phyloP scores from a whole-genome alignment of 495 filamentous ascomycete species.

The Xylaria castorea region DNA sequence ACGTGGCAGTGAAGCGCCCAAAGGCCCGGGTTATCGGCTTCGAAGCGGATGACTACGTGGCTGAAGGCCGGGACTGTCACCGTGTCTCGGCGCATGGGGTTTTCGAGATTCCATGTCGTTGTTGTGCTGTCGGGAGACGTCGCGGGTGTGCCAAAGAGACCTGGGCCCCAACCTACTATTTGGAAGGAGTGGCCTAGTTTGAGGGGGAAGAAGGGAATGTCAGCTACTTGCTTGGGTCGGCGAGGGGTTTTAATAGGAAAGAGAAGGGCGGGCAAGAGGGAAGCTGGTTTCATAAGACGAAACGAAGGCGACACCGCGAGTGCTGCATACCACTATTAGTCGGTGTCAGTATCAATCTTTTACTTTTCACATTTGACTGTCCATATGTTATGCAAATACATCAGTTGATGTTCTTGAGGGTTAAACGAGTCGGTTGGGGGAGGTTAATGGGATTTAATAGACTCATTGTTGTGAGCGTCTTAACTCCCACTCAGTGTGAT shows the following conservation, averaged over 20 bases:
- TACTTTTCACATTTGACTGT: not conserved
- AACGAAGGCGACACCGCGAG: too few species aligned
- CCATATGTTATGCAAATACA: not conserved
- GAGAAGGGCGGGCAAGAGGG: not conserved
- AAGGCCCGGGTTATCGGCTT: constrained; percentile 43
- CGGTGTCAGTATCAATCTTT: constrained; percentile 22
- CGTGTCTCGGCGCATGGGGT: constrained; percentile 45
- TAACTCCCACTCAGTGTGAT: not conserved
- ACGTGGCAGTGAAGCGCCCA: constrained; percentile 47
- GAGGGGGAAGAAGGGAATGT: not conserved
- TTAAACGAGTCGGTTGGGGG: too few species aligned
- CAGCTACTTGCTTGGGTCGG: not conserved
- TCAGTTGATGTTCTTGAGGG: not conserved
- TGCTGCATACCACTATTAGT: constrained; percentile 16
- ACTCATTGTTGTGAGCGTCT: not conserved
- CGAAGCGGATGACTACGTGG: constrained; percentile 42
- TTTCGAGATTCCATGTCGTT: constrained; percentile 36
- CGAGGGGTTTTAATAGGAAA: not conserved
- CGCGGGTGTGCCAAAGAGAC: constrained; percentile 30
- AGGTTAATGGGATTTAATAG: not conserved
- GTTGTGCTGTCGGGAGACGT: constrained; percentile 10
- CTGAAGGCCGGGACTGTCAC: constrained; percentile 37
- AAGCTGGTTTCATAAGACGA: too few species aligned
- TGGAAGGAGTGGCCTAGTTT: constrained; percentile 43
- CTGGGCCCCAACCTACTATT: constrained; percentile 43